A percentile compares a stretch with the other conserved stretches of the same genome.
These are phyloP conservation scores for Saprolegnia parasitica DNA, from an alignment of 352 stramenopile genomes.

Conservation along the genomic window DNA sequence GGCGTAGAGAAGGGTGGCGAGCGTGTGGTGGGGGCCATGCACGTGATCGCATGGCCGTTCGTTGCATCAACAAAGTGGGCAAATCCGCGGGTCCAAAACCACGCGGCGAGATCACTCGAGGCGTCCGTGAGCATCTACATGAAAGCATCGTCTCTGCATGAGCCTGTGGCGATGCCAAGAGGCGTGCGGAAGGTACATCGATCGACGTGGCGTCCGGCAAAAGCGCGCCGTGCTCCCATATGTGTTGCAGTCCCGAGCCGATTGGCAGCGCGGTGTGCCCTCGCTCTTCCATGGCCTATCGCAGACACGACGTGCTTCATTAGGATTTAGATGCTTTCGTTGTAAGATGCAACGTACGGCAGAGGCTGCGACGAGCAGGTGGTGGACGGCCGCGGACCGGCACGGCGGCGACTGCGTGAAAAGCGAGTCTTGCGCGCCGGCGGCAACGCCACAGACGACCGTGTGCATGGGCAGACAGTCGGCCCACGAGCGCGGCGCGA, in stretches of 20 bases:
- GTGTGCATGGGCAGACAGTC: not conserved
- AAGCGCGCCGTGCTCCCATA: not conserved
- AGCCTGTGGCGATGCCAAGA: not conserved
- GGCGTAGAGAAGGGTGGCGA: not conserved
- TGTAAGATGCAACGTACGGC: too few relatives aligned
- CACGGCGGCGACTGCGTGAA: not conserved
- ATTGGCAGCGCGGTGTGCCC: not conserved
- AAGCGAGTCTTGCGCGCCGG: not conserved
- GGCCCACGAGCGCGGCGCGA: not conserved
- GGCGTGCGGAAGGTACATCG: not conserved
- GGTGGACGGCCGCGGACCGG: not conserved
- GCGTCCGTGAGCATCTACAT: conserved; percentile 10
- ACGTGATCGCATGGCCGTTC: not conserved
- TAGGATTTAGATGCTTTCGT: not conserved
- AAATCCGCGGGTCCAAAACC: not conserved
- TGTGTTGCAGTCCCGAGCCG: not conserved
- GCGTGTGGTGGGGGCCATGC: not conserved
- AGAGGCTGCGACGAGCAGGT: not conserved
- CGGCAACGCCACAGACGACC: not conserved
- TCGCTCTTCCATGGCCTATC: not conserved
- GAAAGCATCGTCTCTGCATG: not conserved
- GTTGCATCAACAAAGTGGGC: not conserved
- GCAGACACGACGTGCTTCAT: not conserved
- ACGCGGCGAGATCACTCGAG: not conserved
- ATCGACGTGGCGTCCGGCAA: not conserved